Conservation (phyloP, 306 rosid species). For the Astragalus glycyphyllos region DNA sequence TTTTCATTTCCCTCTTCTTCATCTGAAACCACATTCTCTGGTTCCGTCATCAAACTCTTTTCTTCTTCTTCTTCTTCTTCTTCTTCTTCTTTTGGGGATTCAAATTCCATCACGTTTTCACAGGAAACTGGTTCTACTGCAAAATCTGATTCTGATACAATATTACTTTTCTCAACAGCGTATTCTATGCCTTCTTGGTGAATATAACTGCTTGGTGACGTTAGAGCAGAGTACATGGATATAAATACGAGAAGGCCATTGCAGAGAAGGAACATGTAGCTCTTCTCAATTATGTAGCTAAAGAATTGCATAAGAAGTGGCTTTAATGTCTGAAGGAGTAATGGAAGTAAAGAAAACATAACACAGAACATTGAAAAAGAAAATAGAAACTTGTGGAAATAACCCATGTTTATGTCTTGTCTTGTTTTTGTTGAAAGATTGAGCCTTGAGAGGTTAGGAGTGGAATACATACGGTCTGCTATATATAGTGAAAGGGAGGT, state of each 20-base stretch:
- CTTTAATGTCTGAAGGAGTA: conserved; percentile 42
- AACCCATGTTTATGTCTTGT: background rate
- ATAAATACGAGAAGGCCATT: conserved; percentile 65
- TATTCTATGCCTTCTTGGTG: background rate
- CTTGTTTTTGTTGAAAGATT: background rate
- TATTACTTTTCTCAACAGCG: background rate
- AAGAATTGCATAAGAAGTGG: conserved; percentile 44
- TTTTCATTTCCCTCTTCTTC: conserved; percentile 21
- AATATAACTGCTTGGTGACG: conserved; percentile 31
- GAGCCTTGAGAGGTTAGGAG: background rate
- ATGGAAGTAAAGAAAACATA: conserved; percentile 40
- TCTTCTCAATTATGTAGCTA: conserved; percentile 50
- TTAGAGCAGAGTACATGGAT: conserved; percentile 53
- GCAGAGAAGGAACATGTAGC: conserved; percentile 68
- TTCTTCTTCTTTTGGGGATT: conserved; percentile 29
- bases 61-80: conserved; percentile 38
- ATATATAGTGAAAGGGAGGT: conserved; percentile 12
- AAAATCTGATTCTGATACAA: conserved; percentile 5
- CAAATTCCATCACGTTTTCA: conserved; percentile 3
- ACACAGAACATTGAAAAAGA: conserved; percentile 47
- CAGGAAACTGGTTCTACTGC: background rate
- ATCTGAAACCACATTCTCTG: too few relatives aligned
- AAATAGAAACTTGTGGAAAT: conserved; percentile 43
- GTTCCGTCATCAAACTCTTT: too few relatives aligned
- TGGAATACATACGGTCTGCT: too few relatives aligned